Base-by-base conservation (phyloP, 345 rosid species). In the Gynandropsis gynandra region DNA sequence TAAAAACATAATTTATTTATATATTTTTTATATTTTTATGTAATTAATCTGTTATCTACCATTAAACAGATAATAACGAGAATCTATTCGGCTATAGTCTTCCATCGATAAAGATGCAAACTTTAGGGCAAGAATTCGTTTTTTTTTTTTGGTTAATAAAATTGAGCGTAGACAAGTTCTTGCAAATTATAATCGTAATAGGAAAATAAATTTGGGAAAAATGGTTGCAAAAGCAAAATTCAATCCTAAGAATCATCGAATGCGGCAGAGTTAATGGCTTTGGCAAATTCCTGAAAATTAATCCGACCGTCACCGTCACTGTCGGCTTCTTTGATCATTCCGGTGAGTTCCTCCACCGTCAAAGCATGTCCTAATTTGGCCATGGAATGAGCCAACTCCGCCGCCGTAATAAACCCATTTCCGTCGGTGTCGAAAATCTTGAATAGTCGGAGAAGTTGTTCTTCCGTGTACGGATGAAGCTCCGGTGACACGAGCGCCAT, bases 291-390 rank as follows among this genome's bases (percentile, higher is more conserved):
- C 47, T 76, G 72, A 51, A 84, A 92, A 47, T 74, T 78, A 31
- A 92, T 92, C 64, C 82, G 63, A 0, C 98, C 98, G 24, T 92
- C 96, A 0, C 98, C 98, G 14, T 92, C 96, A 0, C 77, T 72
- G 56, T 92, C 98, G 0, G 96, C 98, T 61, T 92, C 98, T 72
- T 55, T 85, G 48, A 92, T 92, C 98, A 92, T 92, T 57, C 87
- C 98, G 0, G 87, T 77, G 61, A 92, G 59, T 68, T 92, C 96
- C 48, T 79, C 89, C 0, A 73, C 89, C 0, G 90, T 84, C 49
- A 88, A 74, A 0, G 86, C 82, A 29, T 88, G 86, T n/a, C 95
- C 94, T 5, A 84, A 63, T 67, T 70, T 82, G 0, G 97, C 95
- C 97, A 84, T 88, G 0, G 95, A 81, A 57, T 84, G 90, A 4